phyloP scores from a whole-genome alignment of 169 alveolate species.

The Theileria annulata region DNA sequence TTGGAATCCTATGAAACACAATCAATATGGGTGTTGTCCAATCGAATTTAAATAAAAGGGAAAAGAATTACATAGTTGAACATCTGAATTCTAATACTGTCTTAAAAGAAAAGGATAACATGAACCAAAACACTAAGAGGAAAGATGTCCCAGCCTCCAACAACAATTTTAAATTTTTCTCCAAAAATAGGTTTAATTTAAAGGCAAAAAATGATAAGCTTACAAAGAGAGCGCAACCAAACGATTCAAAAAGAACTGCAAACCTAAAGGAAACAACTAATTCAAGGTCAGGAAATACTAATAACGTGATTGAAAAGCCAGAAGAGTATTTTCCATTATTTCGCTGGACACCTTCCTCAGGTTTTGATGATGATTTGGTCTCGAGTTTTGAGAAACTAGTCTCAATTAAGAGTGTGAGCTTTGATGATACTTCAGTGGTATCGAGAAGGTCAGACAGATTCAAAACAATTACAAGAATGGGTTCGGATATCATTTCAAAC shows the following conservation, averaged over 20 bases:
- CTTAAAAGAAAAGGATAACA: not conserved
- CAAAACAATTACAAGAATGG: not conserved
- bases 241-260: not conserved
- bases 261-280: not conserved
- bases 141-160: not conserved
- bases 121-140: not conserved
- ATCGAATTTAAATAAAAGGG: slow-evolving; percentile 13
- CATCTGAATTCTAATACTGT: not conserved
- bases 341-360: slow-evolving; percentile 25
- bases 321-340: not conserved
- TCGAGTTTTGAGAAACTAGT: slow-evolving; percentile 25
- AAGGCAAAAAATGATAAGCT: not conserved
- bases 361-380: slow-evolving; percentile 27
- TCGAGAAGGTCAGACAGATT: slow-evolving; percentile 1
- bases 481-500: not conserved
- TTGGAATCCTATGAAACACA: not conserved
- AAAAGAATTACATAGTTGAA: not conserved
- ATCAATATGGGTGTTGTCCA: slow-evolving; percentile 10
- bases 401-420: slow-evolving; percentile 15
- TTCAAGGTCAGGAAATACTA: not conserved
- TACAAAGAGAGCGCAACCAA: not conserved
- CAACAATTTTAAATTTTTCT: not conserved
- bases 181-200: not conserved
- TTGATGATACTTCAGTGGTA: not conserved
- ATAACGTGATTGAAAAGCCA: not conserved